Percentiles rank a stretch among this genome's conserved stretches.
Evolutionary conservation across 148 eudicot species (phyloP).

Genomic region (Silene latifolia): DNA sequence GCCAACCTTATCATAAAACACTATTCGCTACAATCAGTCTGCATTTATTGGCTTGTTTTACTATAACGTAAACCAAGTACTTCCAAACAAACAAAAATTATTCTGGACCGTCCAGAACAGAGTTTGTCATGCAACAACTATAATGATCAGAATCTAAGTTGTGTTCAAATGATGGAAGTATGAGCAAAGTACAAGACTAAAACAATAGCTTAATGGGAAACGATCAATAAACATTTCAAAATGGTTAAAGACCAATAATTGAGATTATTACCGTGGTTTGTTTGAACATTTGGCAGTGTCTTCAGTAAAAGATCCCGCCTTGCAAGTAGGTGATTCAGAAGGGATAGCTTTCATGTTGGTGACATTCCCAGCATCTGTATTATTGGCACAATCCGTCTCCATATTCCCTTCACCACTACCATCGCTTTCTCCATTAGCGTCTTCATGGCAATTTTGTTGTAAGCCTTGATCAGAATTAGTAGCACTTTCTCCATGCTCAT

Average conservation of each 20-base stretch:
- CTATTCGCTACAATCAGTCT: too few relatives aligned
- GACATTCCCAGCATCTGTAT: neutral
- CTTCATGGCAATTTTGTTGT: conserved; percentile 2
- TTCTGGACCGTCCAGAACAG: too few relatives aligned
- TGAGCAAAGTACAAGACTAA: neutral
- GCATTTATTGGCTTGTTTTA: too few relatives aligned
- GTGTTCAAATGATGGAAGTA: neutral
- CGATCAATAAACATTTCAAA: neutral
- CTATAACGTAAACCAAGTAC: too few relatives aligned
- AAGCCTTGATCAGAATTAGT: conserved; percentile 6
- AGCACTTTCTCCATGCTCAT: conserved; percentile 17
- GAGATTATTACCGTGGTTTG: conserved; percentile 25
- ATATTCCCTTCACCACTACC: conserved; percentile 12
- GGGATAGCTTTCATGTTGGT: neutral
- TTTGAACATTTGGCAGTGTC: conserved; percentile 20
- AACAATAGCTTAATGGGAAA: neutral
- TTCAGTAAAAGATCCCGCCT: neutral
- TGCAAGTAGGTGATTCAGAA: conserved; percentile 11
- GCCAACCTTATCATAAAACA: too few relatives aligned
- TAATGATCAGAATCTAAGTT: neutral
- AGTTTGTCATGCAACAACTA: neutral
- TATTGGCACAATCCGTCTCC: neutral
- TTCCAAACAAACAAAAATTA: too few relatives aligned
- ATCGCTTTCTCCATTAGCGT: conserved; percentile 7
- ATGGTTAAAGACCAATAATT: neutral